Evolutionary conservation across 2,329 filamentous ascomycete genomes (phyloP), one percentile per base, ranked within the genome.

Genomic region (Botrytis fragariae): DNA sequence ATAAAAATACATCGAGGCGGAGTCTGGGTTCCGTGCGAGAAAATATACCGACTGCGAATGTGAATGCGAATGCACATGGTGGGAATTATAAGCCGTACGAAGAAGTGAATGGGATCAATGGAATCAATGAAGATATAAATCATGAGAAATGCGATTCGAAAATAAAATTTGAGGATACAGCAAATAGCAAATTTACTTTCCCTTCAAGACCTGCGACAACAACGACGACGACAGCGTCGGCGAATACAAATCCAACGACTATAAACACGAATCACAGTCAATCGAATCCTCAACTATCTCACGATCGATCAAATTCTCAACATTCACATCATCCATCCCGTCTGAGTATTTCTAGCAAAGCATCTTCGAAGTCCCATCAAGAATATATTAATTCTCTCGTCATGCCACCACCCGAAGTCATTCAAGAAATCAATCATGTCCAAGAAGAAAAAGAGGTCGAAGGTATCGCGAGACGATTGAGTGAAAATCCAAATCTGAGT

Each of bases 361-460:
- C 71, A 48, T 76, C 77, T 25, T n/a, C 70, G 22, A 73, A 71
- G 37, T 76, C 75, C 44, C 80, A 81, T 60, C 74, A 79, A 71
- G 79, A 81, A 70, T 81, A 81, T 45, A 64, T 81, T 4, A 77
- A 80, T 71, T 79, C 75, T 29, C 73, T 81, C 29, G 64, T 71
- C 44, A 69, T 74, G 14, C 80, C 80, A 2, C 75, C 76, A 14
- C 69, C 57, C 20, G 76, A 84, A 44, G 83, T 86, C 73, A 85
- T 89, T 48, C 81, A 84, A 74, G 83, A 83, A 74, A 87, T 90
- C 65, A 82, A 83, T 48, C 81, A 81, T 32, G 80, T 87, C 12
- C 88, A 90, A 77, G 81, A 85, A 73, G 51, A 74, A 39, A 81
- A 80, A 64, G 79, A 81, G 61, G 72, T 72, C 35, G 77, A 79